These are phyloP conservation scores for Senna tora DNA, from an alignment of 306 rosid species.

Conservation along the genomic window DNA sequence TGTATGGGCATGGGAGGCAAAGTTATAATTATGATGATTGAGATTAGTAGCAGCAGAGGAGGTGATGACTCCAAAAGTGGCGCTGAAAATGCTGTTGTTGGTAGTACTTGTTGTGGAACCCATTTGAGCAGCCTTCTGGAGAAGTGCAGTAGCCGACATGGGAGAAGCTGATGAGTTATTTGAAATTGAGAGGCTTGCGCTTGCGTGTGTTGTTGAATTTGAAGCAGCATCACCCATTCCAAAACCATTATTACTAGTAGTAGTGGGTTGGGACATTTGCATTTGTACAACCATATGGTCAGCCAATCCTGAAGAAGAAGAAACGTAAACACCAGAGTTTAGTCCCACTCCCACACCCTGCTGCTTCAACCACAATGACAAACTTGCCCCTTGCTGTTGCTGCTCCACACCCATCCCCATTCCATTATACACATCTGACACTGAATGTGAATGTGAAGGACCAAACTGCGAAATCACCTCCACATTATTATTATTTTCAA, in stretches of 20 bases:
- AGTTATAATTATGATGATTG: neutral
- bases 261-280: conserved; percentile 52
- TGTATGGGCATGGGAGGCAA: too few species aligned
- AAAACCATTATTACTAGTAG: conserved; percentile 48
- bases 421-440: too few species aligned
- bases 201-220: conserved; percentile 48
- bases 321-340: conserved; percentile 41
- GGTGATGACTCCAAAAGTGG: conserved; percentile 60
- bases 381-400: conserved; percentile 60
- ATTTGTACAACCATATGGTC: conserved; percentile 46
- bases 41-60: conserved; percentile 44
- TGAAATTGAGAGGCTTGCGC: conserved; percentile 44
- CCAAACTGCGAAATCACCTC: conserved; percentile 48
- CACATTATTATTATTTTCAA: conserved; percentile 34
- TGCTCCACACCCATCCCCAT: conserved; percentile 39
- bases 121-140: conserved; percentile 70
- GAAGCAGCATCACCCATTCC: conserved; percentile 44
- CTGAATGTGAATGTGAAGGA: too few species aligned
- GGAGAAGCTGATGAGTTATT: conserved; percentile 57
- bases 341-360: conserved; percentile 55
- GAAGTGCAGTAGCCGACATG: conserved; percentile 76
- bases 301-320: conserved; percentile 48
- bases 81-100: conserved; percentile 42
- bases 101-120: conserved; percentile 62
- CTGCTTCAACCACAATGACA: conserved; percentile 79